Evolutionary conservation across 208 protist species (phyloP), one percentile per base, ranked within the genome.

Genomic region (Trypanosomatidae sp.): DNA sequence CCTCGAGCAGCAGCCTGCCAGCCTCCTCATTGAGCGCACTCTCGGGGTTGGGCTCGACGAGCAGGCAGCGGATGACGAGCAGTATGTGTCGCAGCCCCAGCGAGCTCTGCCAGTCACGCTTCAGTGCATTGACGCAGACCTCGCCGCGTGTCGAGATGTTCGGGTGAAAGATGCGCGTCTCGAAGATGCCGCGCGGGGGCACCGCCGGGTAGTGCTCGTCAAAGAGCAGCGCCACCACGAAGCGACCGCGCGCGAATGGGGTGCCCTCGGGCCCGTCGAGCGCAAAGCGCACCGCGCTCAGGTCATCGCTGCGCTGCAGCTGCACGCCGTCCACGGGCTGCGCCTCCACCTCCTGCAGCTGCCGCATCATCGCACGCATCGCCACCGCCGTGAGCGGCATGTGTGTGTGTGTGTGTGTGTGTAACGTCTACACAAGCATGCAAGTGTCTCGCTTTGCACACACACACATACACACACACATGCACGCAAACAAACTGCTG

Each of bases 91-190:
- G 71, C 15, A 99, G 61, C 13, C 96, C 96, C 1, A 98, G 61
- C 15, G 69, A 67, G 2, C 82, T 67, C 4, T 76, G 76, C 97
- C 97, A 99, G 72, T 99, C 97, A 22, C 71, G 70, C 75, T 99
- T 98, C n/a, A 99, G 65, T 10, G 95, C 97, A 63, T 98, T 99
- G 16, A 99, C 96, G 67, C 97, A 99, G 43, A 99, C 98, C 28
- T 99, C 96, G 11, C 97, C 97, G 23, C 87, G 80, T 22, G 86
- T 80, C 19, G 96, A 66, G n/a, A 99, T 90, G 70, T 99, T 99
- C 4, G 97, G 97, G 66, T 99, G 97, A 61, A 99, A 99, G 33
- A 99, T 98, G 45, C 96, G 97, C 4, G 97, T 99, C 28, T 93
- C 53, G 68, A 99, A 99, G 38, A 77, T 88, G 2, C 94, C 97